phyloP scores from a whole-genome alignment of 1,284 basidiomycete species.

The Sporisorium reilianum region DNA sequence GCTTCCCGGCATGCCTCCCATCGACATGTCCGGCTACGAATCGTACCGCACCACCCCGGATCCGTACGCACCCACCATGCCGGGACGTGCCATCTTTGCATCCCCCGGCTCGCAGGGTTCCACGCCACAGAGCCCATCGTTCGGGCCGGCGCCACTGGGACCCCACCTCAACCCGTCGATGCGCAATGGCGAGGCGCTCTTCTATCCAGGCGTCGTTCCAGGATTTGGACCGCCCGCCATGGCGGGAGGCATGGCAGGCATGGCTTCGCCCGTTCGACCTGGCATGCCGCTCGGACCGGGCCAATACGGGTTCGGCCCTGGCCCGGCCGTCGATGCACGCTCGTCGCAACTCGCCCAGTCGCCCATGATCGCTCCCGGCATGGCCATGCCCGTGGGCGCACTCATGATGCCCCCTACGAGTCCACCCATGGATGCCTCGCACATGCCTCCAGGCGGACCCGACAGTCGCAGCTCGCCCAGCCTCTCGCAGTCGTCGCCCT shows the following conservation, averaged over 20 bases:
- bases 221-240: slow-evolving; percentile 27
- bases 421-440: slow-evolving; percentile 23
- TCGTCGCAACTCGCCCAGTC: slow-evolving; percentile 35
- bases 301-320: slow-evolving; percentile 28
- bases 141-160: slow-evolving; percentile 34
- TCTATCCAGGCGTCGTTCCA: slow-evolving; percentile 34
- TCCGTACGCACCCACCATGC: slow-evolving; percentile 53
- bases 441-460: slow-evolving; percentile 12
- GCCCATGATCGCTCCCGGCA: slow-evolving; percentile 45
- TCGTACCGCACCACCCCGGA: slow-evolving; percentile 58
- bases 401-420: slow-evolving; percentile 40
- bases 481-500: slow-evolving; percentile 29
- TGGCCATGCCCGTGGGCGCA: slow-evolving; percentile 28
- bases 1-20: slow-evolving; percentile 36
- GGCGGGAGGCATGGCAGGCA: slow-evolving; percentile 29
- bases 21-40: slow-evolving; percentile 57
- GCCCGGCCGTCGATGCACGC: slow-evolving; percentile 21
- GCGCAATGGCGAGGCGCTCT: slow-evolving; percentile 42
- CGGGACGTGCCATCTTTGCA: slow-evolving; percentile 49
- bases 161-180: slow-evolving; percentile 28
- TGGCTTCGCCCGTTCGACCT: slow-evolving; percentile 27
- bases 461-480: slow-evolving; percentile 32
- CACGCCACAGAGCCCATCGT: slow-evolving; percentile 48
- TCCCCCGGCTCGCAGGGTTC: slow-evolving; percentile 47
- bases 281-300: slow-evolving; percentile 30